Conservation (phyloP, 2,329 filamentous ascomycete species). For the Massarina eburnea region DNA sequence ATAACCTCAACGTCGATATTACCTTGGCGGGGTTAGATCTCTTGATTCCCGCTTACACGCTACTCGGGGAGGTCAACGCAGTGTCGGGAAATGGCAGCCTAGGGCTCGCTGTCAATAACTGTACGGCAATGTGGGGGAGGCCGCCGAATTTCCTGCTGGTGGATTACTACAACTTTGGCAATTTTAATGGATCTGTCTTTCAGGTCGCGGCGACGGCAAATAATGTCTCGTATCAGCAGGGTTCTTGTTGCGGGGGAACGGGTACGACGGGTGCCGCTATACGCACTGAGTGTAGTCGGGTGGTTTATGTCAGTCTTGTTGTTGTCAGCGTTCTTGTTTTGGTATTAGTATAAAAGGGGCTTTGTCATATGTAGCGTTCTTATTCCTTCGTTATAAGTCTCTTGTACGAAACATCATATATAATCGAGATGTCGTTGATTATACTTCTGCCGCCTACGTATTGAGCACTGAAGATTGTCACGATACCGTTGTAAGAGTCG, state of each 20-base stretch:
- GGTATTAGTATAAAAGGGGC: not conserved
- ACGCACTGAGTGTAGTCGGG: not conserved
- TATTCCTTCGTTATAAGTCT: too few species aligned
- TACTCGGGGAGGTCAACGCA: constrained; percentile 33
- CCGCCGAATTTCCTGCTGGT: constrained; percentile 41
- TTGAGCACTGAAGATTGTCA: too few species aligned
- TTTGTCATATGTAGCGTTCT: too few species aligned
- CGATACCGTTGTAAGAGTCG: too few species aligned
- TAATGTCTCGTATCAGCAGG: constrained; percentile 22
- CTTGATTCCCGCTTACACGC: constrained; percentile 33
- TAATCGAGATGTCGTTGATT: too few species aligned
- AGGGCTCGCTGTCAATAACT: constrained; percentile 28
- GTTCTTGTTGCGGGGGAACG: constrained; percentile 22
- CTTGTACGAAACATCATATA: too few species aligned
- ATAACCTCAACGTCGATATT: constrained; percentile 78
- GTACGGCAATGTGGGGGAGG: constrained; percentile 31
- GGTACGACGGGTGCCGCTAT: not conserved
- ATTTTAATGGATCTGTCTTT: constrained; percentile 39
- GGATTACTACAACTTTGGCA: constrained; percentile 40
- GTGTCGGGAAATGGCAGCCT: constrained; percentile 29
- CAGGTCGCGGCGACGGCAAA: constrained; percentile 55
- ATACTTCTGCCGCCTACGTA: too few species aligned
- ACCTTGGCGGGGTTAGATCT: constrained; percentile 44
- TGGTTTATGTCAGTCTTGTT: not conserved
- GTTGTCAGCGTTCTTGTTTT: not conserved